Conservation (phyloP, 148 eudicot species). For the Limonium bicolor region DNA sequence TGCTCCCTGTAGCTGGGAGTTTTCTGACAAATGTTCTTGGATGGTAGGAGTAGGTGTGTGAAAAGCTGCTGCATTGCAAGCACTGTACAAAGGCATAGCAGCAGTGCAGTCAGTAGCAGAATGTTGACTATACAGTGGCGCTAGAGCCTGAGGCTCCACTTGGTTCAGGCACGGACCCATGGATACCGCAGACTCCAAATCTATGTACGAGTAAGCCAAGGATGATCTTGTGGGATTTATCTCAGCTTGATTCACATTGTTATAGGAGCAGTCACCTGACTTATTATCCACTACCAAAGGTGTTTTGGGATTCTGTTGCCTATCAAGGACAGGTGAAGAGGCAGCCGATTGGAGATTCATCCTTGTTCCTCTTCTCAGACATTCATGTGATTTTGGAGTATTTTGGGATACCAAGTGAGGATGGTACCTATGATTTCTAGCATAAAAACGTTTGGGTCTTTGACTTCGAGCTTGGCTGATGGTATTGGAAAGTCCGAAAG, state of each 20-base stretch:
- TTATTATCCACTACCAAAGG: not conserved
- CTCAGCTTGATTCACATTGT: not conserved
- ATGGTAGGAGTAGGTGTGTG: too few relatives aligned
- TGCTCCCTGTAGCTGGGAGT: too few relatives aligned
- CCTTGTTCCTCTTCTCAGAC: constrained; percentile 10
- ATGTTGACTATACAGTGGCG: constrained; percentile 17
- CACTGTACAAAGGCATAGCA: too few relatives aligned
- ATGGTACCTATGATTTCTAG: constrained; percentile 25
- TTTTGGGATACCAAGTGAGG: constrained; percentile 16
- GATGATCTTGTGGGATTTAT: not conserved
- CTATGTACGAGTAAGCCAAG: not conserved
- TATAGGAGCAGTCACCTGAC: not conserved
- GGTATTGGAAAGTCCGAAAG: constrained; percentile 19
- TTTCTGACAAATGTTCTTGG: too few relatives aligned
- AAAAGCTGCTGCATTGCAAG: too few relatives aligned
- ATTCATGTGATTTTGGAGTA: constrained; percentile 7
- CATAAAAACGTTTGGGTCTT: constrained; percentile 8
- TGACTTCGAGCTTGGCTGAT: constrained; percentile 17
- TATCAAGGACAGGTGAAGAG: constrained; percentile 18
- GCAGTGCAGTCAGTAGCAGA: too few relatives aligned
- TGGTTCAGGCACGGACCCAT: not conserved
- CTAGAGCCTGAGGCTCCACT: constrained; percentile 5
- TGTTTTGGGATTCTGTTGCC: constrained; percentile 2
- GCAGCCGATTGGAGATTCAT: constrained; percentile 8
- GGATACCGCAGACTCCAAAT: constrained; percentile 4